Evolutionary conservation across 2,329 filamentous ascomycete species (phyloP), one percentile per base, ranked within the genome.

Genomic region (Apiospora kogelbergensis): DNA sequence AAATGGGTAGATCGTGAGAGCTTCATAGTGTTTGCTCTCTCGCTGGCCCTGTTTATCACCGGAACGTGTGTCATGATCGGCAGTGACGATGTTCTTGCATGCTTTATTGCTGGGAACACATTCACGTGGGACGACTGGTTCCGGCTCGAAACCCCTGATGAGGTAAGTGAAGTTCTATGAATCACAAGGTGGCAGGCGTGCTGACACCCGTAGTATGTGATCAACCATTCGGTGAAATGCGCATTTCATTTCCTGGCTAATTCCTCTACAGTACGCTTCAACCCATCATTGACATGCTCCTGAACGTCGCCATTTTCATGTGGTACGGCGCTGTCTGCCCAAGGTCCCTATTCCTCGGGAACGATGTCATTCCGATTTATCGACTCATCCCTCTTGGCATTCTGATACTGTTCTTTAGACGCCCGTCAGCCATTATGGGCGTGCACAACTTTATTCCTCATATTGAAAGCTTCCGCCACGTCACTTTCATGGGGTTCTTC

Each of bases 71-170:
- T 94, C 1, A 87, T 97, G 84, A 87, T 97, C 65, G 94, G 94
- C 1, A 95, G 90, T 44, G 94, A 97, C 76, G 95, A 98, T 76
- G 92, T 97, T 0, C 85, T 98, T 7, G 94, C 95, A 1, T 97
- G 94, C 81, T 98, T 98, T 77, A 91, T 97, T 74, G 95, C 95
- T 2, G 95, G 95, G 1, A 97, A 97, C 76, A 89, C 88, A 0
- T 97, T 98, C 73, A 97, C 93, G 0, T 95, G 93, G 90, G 94
- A 97, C 77, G 94, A 97, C 80, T 97, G 93, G 94, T 98, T 97
- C 80, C 91, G 95, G 0, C 83, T 95, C 1, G 93, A 97, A 79
- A 98, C 95, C 0, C 83, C 91, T 74, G 95, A 97, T 73, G 95
- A 98, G 77, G 76, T 77, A 60, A 46, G 76, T 78, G 26, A 30